Base-by-base conservation (phyloP, 768 basidiomycete genomes). In the Trametes elegans region DNA sequence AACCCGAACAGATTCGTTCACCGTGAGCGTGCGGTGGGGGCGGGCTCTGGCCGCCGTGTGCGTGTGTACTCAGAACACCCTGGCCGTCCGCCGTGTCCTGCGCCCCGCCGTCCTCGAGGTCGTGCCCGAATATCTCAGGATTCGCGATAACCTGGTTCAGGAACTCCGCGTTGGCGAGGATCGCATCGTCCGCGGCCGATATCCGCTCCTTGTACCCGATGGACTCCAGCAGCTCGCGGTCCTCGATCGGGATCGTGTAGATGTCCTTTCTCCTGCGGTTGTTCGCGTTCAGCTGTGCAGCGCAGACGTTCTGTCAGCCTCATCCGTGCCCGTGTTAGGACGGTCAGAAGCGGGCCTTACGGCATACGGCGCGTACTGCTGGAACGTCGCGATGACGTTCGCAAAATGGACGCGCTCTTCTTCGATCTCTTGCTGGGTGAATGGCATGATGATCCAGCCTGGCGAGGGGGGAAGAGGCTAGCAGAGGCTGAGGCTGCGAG, bases 131-230 rank as follows among this genome's bases (percentile, higher is more conserved):
- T 24, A 96, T 91, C 62, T 87, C 85, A 0, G 92, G 88, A 69
- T 89, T 79, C 13, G 81, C 83, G 10, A 91, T 83, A 59, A 96
- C 86, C 57, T 80, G 73, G 3, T 78, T 74, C 53, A 96, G 67
- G 67, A 98, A 94, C 39, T 85, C 75, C 1, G 90, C 86, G 63
- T 96, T 97, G 46, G 75, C 82, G 45, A 82, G 69, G 60, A 97
- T 95, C 8, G 90, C 89, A 7, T 80, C 74, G 70, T 98, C 94
- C 11, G 91, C 87, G 24, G 79, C 82, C 28, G 85, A 79, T 0
- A 98, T 77, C 66, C 93, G 93, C 54, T 82, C 74, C 60, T 85
- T 83, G 69, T 90, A 95, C 6, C 90, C 90, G 5, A 95, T 67
- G 11, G 65, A 61, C 13, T 81, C 78, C 1, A 96, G 76, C 0